Base-by-base conservation (phyloP, 805 yeast genomes). In the Yarrowia sp. region DNA sequence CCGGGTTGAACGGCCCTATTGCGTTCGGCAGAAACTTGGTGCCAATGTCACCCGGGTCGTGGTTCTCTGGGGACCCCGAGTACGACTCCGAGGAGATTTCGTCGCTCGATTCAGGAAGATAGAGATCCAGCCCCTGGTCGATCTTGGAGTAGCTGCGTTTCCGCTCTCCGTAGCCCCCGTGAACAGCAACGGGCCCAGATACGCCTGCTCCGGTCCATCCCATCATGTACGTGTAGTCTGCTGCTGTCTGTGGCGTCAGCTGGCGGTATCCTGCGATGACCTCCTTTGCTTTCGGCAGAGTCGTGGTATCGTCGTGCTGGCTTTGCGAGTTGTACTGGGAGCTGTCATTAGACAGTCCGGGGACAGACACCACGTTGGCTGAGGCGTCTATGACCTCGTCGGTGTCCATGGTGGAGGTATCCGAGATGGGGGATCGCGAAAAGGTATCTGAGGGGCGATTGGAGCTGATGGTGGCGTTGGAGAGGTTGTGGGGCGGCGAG, bases 301-400 rank as follows among this genome's bases (percentile, higher is more conserved):
- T 33, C 1, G 42, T 24, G 32, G 58, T 51, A 35, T 51, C 58
- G 7, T 33, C 58, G 21, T 47, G 32, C 14, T 33, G 58, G 19
- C 58, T 51, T 22, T 51, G 58, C 19, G 32, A 35, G 42, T 51
- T 51, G 42, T 51, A 51, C 32, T 51, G 41, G 21, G 42, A 35
- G 24, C 58, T 51, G 2, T 47, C 38, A n/a, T 32, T 32, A 5
- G 39, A 47, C 16, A 21, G 5, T 18, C 36, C 4, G 36, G 22
- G 14, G 24, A 25, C 2, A 18, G 12, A 35, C 4, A 19, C 25
- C 24, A 27, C 51, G 18, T 44, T 44, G 7, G 56, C 31, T 21
- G 39, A 33, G 31, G 32, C 33, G 22, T 21, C 18, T 6, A 47
- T 51, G 18, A 35, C 27, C 16, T 51, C 19, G 7, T 51, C 42